Base-by-base conservation (phyloP, 2,329 filamentous ascomycete genomes). In the Coniochaeta hoffmannii region DNA sequence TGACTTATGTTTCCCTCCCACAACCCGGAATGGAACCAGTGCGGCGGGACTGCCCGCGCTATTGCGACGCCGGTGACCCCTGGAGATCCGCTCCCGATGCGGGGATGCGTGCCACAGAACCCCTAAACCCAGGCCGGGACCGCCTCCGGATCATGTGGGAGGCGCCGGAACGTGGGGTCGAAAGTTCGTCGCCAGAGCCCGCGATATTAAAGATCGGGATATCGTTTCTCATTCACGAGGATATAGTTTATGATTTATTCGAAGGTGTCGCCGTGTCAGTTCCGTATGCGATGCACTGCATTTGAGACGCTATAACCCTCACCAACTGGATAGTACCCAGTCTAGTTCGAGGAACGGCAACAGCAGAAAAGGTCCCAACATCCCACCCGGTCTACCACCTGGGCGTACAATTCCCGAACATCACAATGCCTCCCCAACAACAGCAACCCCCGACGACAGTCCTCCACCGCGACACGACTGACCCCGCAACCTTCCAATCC, bases 381-480 rank as follows among this genome's bases (percentile, higher is more conserved):
- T n/a, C n/a, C n/a, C n/a, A n/a, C n/a, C n/a, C n/a, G n/a, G n/a
- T n/a, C n/a, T n/a, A n/a, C n/a, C n/a, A n/a, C n/a, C n/a, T n/a
- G n/a, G n/a, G n/a, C 34, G 14, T 9, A n/a, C 6, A 41, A 46
- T 12, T 17, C 11, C 41, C 22, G 15, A 15, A 4, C 4, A 7
- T 22, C 36, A 41, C 30, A 15, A 35, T 14, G 34, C 34, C 17
- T 22, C 7, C 36, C 36, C 36, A 41, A 28, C 30, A 7, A 32
- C 12, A 12, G 7, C 30, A 12, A 8, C 30, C 30, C 30, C 30
- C 36, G 38, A 34, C 30, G 38, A 24, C 10, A 36, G 59, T 62
- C 52, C 56, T 58, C 41, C 58, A 59, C 53, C 60, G 62, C 49
- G 59, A 58, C 35, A 55, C 60, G n/a, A 60, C 61, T 8, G 58